Percentiles rank a stretch among this genome's conserved stretches.
phyloP scores from a whole-genome alignment of 352 stramenopile genomes.

The Pythium oligandrum region DNA sequence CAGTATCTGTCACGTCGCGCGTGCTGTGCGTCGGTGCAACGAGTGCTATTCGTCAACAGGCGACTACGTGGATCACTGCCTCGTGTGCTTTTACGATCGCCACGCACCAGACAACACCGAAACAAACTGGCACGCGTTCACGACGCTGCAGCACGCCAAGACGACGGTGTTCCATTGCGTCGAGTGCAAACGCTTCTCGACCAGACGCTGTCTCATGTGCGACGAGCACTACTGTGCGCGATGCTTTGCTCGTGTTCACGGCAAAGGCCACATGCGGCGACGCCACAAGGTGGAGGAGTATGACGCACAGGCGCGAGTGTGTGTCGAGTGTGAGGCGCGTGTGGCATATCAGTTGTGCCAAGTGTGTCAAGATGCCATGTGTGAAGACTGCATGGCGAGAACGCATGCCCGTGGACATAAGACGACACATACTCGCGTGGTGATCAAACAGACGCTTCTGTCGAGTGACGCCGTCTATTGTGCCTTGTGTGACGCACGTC shows the following conservation, averaged over 20 bases:
- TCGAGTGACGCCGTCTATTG: conserved; percentile 39
- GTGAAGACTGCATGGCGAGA: conserved; percentile 50
- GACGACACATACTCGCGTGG: conserved; percentile 31
- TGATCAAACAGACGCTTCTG: conserved; percentile 43
- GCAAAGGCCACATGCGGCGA: conserved; percentile 48
- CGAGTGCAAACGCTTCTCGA: conserved; percentile 65
- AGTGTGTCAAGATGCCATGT: conserved; percentile 65
- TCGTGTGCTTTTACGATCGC: conserved; percentile 66
- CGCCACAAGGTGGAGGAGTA: conserved; percentile 59
- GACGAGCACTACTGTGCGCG: conserved; percentile 78
- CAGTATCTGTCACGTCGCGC: conserved; percentile 50
- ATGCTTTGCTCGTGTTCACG: conserved; percentile 69
- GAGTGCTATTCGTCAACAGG: conserved; percentile 56
- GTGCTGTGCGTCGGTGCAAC: conserved; percentile 54
- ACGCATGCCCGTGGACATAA: conserved; percentile 52
- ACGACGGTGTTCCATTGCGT: conserved; percentile 55
- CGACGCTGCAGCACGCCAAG: conserved; percentile 30
- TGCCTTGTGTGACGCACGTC: conserved; percentile 48
- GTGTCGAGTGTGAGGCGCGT: conserved; percentile 67
- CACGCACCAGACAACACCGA: conserved; percentile 28
- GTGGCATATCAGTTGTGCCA: conserved; percentile 63
- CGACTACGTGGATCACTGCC: conserved; percentile 71
- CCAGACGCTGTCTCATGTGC: conserved; percentile 57
- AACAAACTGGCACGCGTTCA: conserved; percentile 60
- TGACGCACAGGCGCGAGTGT: conserved; percentile 40